phyloP scores from a whole-genome alignment of 257 asterid genomes.

The Thymus mandschuricus region DNA sequence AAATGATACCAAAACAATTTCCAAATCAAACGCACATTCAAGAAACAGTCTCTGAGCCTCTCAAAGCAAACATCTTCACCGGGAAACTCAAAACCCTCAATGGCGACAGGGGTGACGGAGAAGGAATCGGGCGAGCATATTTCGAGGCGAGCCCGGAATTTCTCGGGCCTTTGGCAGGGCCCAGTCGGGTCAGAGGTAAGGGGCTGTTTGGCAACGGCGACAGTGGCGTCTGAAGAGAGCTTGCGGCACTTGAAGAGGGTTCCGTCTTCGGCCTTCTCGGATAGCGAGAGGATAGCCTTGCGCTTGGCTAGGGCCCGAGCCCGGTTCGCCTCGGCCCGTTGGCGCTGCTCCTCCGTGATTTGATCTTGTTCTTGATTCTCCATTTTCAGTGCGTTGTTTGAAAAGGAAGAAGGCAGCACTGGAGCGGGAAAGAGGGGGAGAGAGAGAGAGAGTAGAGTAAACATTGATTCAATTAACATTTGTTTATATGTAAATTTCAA shows the following conservation, averaged over 20 bases:
- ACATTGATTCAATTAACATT: no score
- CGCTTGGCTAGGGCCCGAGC: constrained; percentile 91
- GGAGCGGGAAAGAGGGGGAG: constrained; percentile 17
- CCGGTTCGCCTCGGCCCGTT: constrained; percentile 79
- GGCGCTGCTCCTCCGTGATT: constrained; percentile 80
- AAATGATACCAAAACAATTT: no score
- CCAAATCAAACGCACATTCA: constrained; percentile 42
- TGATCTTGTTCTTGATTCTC: constrained; percentile 40
- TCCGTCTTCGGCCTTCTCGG: constrained; percentile 33
- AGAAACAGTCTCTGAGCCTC: constrained; percentile 56
- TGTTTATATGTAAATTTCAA: no score
- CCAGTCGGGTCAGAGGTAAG: constrained; percentile 13
- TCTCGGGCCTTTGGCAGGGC: constrained; percentile 40
- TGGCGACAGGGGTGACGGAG: constrained; percentile 59
- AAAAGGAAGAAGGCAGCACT: constrained; percentile 1
- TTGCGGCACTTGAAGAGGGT: constrained; percentile 73
- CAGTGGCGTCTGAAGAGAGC: constrained; percentile 34
- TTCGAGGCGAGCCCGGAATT: constrained; percentile 66
- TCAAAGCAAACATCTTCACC: constrained; percentile 64
- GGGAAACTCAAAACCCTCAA: constrained; percentile 62
- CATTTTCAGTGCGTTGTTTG: constrained; percentile 28
- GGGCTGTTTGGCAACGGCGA: constrained; percentile 32
- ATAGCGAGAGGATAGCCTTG: constrained; percentile 48
- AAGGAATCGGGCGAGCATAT: constrained; percentile 88
- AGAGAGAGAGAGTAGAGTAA: no score